These are phyloP conservation scores for Epichloe sylvatica DNA, from an alignment of 2,329 filamentous ascomycete genomes.

Conservation along the genomic window DNA sequence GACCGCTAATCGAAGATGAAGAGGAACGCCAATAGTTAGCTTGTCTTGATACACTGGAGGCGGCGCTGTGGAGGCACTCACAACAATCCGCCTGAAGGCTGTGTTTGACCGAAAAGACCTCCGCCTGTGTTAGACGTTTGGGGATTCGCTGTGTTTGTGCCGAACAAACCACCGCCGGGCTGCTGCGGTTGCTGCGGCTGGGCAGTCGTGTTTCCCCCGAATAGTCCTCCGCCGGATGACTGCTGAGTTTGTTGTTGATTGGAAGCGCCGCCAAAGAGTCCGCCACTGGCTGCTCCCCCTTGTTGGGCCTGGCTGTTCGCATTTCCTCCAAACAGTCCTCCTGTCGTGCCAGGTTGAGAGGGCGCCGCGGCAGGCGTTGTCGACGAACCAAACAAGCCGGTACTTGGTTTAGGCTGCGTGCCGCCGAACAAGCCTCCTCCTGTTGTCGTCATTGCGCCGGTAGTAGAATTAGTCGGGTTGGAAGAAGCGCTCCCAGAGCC, in stretches of 20 bases:
- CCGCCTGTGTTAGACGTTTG: constrained; percentile 8
- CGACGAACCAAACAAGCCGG: too few relatives aligned
- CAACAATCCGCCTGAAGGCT: constrained; percentile 21
- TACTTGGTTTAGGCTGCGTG: too few relatives aligned
- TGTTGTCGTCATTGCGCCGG: constrained; percentile 21
- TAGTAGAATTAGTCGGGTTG: constrained; percentile 14
- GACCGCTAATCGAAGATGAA: constrained; percentile 11
- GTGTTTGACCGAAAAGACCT: constrained; percentile 21
- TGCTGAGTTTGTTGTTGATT: constrained; percentile 15
- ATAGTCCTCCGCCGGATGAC: constrained; percentile 16
- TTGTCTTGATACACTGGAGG: background rate
- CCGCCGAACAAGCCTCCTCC: too few relatives aligned
- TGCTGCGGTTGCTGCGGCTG: constrained; percentile 17
- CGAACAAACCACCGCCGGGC: constrained; percentile 18
- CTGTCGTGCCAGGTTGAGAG: constrained; percentile 8
- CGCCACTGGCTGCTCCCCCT: background rate
- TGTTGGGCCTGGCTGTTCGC: constrained; percentile 9
- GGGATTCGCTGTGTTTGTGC: constrained; percentile 9
- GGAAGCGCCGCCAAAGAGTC: constrained; percentile 3
- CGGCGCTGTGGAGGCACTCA: constrained; percentile 9
- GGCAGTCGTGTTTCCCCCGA: constrained; percentile 15
- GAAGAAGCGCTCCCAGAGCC: constrained; percentile 17
- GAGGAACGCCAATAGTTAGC: background rate
- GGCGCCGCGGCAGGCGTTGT: constrained; percentile 14
- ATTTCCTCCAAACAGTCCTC: constrained; percentile 15